Percentiles rank a stretch among this genome's conserved stretches.
Conservation (phyloP, 1,139 yeast genomes). For the Casaregolazyma suthepensis region DNA sequence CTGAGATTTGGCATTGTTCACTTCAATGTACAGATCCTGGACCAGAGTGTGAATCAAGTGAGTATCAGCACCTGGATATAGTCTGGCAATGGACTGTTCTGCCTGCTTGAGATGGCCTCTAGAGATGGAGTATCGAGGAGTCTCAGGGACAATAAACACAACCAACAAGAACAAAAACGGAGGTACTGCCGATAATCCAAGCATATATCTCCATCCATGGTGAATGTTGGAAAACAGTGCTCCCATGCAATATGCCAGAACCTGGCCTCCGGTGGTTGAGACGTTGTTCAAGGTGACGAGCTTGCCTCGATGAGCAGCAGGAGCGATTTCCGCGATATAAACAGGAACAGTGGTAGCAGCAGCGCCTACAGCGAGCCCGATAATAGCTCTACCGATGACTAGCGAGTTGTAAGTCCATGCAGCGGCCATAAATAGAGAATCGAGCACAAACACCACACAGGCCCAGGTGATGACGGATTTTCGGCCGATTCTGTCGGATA, state of each 20-base stretch:
- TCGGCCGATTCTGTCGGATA: slow-evolving; percentile 35
- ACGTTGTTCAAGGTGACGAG: slow-evolving; percentile 49
- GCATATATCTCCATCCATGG: slow-evolving; percentile 40
- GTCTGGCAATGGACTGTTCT: slow-evolving; percentile 29
- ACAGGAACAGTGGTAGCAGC: slow-evolving; percentile 92
- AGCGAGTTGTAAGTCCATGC: slow-evolving; percentile 28
- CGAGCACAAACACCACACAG: slow-evolving; percentile 34
- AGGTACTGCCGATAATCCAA: slow-evolving; percentile 38
- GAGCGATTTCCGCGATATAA: slow-evolving; percentile 87
- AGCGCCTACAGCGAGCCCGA: slow-evolving; percentile 95
- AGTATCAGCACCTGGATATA: slow-evolving; percentile 37
- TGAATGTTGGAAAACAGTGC: slow-evolving; percentile 22
- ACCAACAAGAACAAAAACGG: slow-evolving; percentile 34
- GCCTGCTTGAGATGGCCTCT: slow-evolving; percentile 39
- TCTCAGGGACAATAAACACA: slow-evolving; percentile 48
- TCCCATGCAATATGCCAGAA: slow-evolving; percentile 38
- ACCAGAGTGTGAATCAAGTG: slow-evolving; percentile 26
- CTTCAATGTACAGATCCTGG: slow-evolving; percentile 5
- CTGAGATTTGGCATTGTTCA: neutral
- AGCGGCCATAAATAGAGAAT: slow-evolving; percentile 37
- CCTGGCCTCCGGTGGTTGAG: slow-evolving; percentile 43
- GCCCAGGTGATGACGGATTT: slow-evolving; percentile 34
- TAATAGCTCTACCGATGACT: slow-evolving; percentile 65
- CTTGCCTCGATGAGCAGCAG: slow-evolving; percentile 86
- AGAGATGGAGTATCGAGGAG: slow-evolving; percentile 50